These are phyloP conservation scores for Zelopaecilomyces penicillatus DNA, from an alignment of 2,329 filamentous ascomycete genomes.

Conservation along the genomic window DNA sequence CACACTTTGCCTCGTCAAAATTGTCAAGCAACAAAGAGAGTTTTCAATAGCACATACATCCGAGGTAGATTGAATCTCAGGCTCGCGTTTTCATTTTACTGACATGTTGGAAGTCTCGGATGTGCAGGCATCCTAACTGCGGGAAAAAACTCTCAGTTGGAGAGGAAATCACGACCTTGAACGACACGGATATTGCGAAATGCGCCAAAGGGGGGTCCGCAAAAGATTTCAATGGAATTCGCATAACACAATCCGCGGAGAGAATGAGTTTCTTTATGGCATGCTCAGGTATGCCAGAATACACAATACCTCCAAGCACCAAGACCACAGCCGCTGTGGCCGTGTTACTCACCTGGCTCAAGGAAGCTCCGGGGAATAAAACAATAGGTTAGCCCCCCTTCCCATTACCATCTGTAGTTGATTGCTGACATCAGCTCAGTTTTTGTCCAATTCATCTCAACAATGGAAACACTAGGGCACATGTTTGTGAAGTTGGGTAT, in stretches of 20 bases:
- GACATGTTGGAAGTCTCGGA: background rate
- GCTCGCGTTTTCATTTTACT: background rate
- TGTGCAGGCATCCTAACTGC: background rate
- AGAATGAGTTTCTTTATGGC: slow-evolving; percentile 1
- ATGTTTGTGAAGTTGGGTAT: slow-evolving; percentile 1
- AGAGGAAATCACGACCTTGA: background rate
- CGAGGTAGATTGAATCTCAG: background rate
- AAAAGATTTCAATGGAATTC: slow-evolving; percentile 14
- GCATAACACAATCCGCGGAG: slow-evolving; percentile 1
- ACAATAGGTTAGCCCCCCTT: slow-evolving; percentile 25
- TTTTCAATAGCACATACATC: background rate
- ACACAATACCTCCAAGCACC: slow-evolving; percentile 16
- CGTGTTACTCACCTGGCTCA: slow-evolving; percentile 23
- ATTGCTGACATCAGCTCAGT: background rate
- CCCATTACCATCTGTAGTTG: background rate
- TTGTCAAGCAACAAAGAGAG: background rate
- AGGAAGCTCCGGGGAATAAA: slow-evolving; percentile 26
- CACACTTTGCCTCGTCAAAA: slow-evolving; percentile 10
- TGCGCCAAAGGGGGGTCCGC: slow-evolving; percentile 13
- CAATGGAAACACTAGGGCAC: background rate
- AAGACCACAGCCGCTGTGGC: slow-evolving; percentile 25
- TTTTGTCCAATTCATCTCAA: slow-evolving; percentile 1
- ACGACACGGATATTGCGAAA: background rate
- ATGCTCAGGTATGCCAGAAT: background rate
- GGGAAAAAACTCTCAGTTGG: background rate